Evolutionary conservation across 2,329 filamentous ascomycete species (phyloP), one percentile per base, ranked within the genome.

Genomic region (Talaromyces sp.): DNA sequence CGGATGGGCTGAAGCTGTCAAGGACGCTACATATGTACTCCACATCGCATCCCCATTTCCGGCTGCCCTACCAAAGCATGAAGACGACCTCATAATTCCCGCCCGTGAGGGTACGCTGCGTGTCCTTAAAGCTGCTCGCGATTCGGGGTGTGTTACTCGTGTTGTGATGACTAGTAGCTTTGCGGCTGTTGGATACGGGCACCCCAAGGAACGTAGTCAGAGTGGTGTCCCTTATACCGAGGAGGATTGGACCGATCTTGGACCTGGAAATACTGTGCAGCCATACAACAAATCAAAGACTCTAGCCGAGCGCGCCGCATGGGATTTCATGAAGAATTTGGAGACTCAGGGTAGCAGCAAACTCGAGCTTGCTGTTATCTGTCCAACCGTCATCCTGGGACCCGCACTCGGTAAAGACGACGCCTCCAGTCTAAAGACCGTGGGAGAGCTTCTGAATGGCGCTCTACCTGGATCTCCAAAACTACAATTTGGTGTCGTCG

Each of bases 251-350:
- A 70, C 73, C 3, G 41, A 71, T 35, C 45, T 70, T 19, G 3
- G 66, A 73, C 2, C 57, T 60, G 1, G 66, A 5, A 50, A 16
- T 50, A 50, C 47, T 27, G 47, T 50, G 7, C 47, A 22, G 6
- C 47, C 75, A 1, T 77, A 78, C 60, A 66, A 59, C 9, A 76
- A 76, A 62, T 73, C 71, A 65, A 78, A 78, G 66, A 76, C 71
- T 0, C 50, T 78, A 24, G 75, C 75, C 1, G 75, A 77, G 66
- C 64, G 60, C 2, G 71, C 74, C 1, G 75, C 75, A 3, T 77
- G 75, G 75, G 72, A 76, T 5, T 78, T 69, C 49, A 70, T 75
- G 16, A 62, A 69, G 19, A 68, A 69, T 7, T 50, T 50, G 47
- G 47, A 50, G 7, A 50, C 13, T 16, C 47, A 50, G 9, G 70